A percentile compares a stretch with the other conserved stretches of the same genome.
Conservation (phyloP, 352 stramenopile species). For the Phytopythium mirpurense region DNA sequence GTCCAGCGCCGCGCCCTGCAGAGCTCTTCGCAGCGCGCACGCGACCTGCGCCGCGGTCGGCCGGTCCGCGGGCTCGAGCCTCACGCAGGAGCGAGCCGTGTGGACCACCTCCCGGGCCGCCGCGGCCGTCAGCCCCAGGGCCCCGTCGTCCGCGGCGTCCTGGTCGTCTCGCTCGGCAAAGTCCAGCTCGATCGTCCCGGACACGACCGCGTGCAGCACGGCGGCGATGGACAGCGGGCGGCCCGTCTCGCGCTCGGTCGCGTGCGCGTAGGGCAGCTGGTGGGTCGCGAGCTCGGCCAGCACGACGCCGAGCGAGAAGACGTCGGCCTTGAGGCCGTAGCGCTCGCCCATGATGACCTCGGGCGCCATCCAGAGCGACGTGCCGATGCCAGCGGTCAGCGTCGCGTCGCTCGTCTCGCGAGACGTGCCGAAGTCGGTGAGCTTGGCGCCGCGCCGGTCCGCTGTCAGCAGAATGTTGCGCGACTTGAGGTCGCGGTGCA, state of each 20-base stretch:
- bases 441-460: constrained; percentile 11
- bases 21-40: constrained; percentile 38
- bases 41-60: constrained; percentile 47
- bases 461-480: constrained; percentile 37
- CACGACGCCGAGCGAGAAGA: constrained; percentile 43
- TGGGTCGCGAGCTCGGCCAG: constrained; percentile 29
- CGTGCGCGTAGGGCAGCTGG: constrained; percentile 26
- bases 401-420: constrained; percentile 33
- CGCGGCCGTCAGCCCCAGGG: neutral
- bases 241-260: constrained; percentile 15
- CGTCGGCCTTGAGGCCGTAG: constrained; percentile 36
- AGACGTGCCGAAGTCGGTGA: constrained; percentile 44
- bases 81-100: constrained; percentile 39
- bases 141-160: neutral
- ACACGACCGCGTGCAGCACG: constrained; percentile 44
- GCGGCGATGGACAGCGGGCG: constrained; percentile 26
- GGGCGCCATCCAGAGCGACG: constrained; percentile 35
- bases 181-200: constrained; percentile 30
- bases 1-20: neutral
- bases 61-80: constrained; percentile 40
- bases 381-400: constrained; percentile 40
- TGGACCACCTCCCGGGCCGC: constrained; percentile 22
- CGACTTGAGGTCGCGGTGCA: constrained; percentile 41
- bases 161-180: constrained; percentile 31
- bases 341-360: constrained; percentile 42